Conservation (phyloP, 768 basidiomycete species). For the Paxillus ammoniavirescens region DNA sequence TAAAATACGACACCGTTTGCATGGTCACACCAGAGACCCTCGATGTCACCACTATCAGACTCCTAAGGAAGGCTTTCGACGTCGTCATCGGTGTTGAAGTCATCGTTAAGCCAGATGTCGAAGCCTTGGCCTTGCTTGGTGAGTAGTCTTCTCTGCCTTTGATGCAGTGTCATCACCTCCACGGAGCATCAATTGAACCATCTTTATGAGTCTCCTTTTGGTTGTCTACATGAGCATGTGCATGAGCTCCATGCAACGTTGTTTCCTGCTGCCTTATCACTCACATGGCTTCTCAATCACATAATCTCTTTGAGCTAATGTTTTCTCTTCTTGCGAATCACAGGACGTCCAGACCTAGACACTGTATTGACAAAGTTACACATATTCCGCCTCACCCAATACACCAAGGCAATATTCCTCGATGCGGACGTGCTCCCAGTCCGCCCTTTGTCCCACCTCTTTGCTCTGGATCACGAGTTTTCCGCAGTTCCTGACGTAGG, state of each 20-base stretch:
- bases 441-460: constrained; percentile 90
- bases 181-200: constrained; percentile 8
- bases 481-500: constrained; percentile 96
- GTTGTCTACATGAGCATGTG: constrained; percentile 8
- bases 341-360: constrained; percentile 92
- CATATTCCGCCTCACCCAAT: constrained; percentile 88
- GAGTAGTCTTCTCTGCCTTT: constrained; percentile 29
- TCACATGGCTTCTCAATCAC: neutral
- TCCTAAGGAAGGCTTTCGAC: constrained; percentile 77
- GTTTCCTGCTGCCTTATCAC: constrained; percentile 15
- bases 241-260: constrained; percentile 17
- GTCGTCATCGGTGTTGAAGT: constrained; percentile 90
- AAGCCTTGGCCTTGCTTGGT: constrained; percentile 83
- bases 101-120: constrained; percentile 66
- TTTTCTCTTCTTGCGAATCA: constrained; percentile 4
- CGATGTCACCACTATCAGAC: constrained; percentile 76
- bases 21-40: constrained; percentile 94
- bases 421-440: constrained; percentile 91
- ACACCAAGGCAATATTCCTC: constrained; percentile 83
- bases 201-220: constrained; percentile 1
- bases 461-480: constrained; percentile 77
- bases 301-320: constrained; percentile 10
- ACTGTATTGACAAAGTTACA: constrained; percentile 96
- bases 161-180: constrained; percentile 3
- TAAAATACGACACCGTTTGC: constrained; percentile 72